Conservation (phyloP, 495 filamentous ascomycete species). For the Penicilliopsis zonata region DNA sequence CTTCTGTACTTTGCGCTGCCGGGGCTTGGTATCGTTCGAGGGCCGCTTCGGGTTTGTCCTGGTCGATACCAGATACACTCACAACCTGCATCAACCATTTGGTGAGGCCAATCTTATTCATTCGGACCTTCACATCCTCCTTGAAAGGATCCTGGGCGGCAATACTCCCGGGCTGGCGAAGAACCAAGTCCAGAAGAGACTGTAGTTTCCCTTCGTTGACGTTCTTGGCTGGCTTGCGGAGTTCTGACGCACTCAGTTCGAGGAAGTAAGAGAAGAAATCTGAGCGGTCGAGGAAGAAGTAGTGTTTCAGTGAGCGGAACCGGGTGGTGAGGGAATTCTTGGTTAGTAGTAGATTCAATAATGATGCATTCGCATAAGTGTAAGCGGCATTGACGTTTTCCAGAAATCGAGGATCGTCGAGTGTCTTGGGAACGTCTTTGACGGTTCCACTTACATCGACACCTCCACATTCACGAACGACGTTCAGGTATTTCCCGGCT, state of each 20-base stretch:
- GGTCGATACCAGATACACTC: slow-evolving; percentile 85
- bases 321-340: slow-evolving; percentile 82
- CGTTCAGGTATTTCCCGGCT: slow-evolving; percentile 95
- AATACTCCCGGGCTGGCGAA: slow-evolving; percentile 89
- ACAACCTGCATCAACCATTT: slow-evolving; percentile 93
- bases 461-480: slow-evolving; percentile 91
- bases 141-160: slow-evolving; percentile 93
- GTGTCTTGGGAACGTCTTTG: slow-evolving; percentile 76
- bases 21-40: slow-evolving; percentile 42
- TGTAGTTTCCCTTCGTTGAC: slow-evolving; percentile 92
- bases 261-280: slow-evolving; percentile 98
- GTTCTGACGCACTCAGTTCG: slow-evolving; percentile 75
- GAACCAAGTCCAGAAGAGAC: slow-evolving; percentile 83
- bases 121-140: slow-evolving; percentile 91
- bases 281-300: slow-evolving; percentile 95
- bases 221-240: slow-evolving; percentile 72
- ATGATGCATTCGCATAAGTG: slow-evolving; percentile 84
- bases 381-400: slow-evolving; percentile 95
- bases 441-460: slow-evolving; percentile 88
- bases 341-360: slow-evolving; percentile 84
- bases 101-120: slow-evolving; percentile 88
- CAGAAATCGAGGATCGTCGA: slow-evolving; percentile 79
- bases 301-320: slow-evolving; percentile 86
- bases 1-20: slow-evolving; percentile 40
- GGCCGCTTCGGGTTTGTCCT: slow-evolving; percentile 54